phyloP scores from a whole-genome alignment of 164 flowering plant genomes.

The Annona cherimola region DNA sequence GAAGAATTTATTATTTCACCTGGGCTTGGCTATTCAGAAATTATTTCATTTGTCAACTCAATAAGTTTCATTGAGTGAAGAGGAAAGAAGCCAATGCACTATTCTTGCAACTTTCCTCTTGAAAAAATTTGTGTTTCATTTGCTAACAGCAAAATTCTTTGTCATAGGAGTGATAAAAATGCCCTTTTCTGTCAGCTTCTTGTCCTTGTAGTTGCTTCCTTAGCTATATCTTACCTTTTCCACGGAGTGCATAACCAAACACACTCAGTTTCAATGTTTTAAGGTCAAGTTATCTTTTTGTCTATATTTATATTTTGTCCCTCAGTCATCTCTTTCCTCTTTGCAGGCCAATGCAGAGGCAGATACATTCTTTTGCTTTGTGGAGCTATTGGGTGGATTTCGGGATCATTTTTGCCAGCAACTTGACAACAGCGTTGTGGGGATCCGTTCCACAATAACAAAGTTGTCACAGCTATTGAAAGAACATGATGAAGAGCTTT shows the following conservation, averaged over 20 bases:
- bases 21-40: too few species aligned
- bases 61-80: background rate
- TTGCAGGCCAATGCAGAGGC: conserved; percentile 88
- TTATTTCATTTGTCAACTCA: background rate
- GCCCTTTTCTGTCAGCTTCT: too few species aligned
- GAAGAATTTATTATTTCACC: too few species aligned
- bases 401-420: conserved; percentile 93
- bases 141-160: too few species aligned
- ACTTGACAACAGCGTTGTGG: conserved; percentile 96
- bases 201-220: too few species aligned
- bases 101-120: background rate
- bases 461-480: conserved; percentile 73
- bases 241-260: too few species aligned
- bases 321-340: conserved; percentile 8
- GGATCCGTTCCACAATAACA: conserved; percentile 87
- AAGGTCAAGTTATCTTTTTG: too few species aligned
- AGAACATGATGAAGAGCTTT: conserved; percentile 97
- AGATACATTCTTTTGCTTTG: conserved; percentile 96
- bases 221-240: too few species aligned
- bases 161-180: too few species aligned
- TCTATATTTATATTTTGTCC: background rate
- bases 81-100: background rate
- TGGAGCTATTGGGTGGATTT: conserved; percentile 86
- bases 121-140: background rate
- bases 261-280: too few species aligned